Conservation (phyloP, 495 filamentous ascomycete genomes). For the Letharia columbiana region DNA sequence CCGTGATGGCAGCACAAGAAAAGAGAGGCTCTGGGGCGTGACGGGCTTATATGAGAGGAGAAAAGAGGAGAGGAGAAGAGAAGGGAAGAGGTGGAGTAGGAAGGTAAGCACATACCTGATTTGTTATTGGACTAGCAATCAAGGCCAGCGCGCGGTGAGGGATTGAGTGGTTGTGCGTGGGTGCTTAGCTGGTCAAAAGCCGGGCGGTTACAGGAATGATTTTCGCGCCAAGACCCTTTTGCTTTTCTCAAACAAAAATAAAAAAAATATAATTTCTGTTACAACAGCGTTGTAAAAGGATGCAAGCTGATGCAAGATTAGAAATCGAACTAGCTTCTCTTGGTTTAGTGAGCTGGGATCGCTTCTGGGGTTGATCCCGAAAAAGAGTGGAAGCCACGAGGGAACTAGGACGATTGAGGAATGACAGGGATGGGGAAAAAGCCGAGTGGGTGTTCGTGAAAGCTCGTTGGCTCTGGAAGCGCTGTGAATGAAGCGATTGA, state of each 20-base stretch:
- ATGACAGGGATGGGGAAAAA: constrained; percentile 6
- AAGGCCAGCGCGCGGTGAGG: constrained; percentile 8
- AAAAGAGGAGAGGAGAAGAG: background rate
- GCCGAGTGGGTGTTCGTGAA: constrained; percentile 11
- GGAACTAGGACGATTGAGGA: constrained; percentile 5
- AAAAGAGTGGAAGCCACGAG: constrained; percentile 22
- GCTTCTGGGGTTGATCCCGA: constrained; percentile 15
- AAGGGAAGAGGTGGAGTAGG: constrained; percentile 3
- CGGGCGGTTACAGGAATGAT: constrained; percentile 25
- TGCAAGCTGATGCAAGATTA: constrained; percentile 18
- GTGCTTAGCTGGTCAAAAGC: constrained; percentile 14
- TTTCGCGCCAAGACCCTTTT: constrained; percentile 14
- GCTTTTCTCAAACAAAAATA: constrained; percentile 18
- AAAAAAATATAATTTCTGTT: constrained; percentile 6
- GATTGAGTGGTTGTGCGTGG: constrained; percentile 10
- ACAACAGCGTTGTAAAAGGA: constrained; percentile 21
- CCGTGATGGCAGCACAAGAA: constrained; percentile 20
- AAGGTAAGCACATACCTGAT: constrained; percentile 15
- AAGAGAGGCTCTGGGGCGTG: constrained; percentile 11
- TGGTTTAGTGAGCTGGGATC: background rate
- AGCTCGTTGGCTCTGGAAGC: constrained; percentile 20
- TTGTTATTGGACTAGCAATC: constrained; percentile 7
- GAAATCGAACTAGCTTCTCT: constrained; percentile 11
- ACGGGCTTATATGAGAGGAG: constrained; percentile 13
- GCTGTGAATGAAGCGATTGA: constrained; percentile 14